Percentiles rank a stretch among this genome's conserved stretches.
These are phyloP conservation scores for Populus alba DNA, from an alignment of 345 rosid genomes.

Conservation along the genomic window DNA sequence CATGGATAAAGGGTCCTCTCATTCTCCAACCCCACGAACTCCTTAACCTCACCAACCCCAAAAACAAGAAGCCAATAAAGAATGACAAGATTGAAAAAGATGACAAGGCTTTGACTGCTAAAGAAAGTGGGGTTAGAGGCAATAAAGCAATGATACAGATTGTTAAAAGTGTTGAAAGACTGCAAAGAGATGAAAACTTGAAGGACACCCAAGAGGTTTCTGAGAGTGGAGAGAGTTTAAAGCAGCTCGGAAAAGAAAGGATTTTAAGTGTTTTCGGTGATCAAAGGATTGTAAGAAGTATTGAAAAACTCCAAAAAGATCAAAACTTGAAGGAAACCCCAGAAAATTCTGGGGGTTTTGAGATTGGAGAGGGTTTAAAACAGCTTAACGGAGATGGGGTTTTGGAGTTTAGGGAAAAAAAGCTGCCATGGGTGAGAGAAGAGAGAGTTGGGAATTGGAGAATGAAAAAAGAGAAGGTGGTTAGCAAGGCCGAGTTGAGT, in stretches of 20 bases:
- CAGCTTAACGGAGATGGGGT: conserved; percentile 22
- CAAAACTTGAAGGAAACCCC: conserved; percentile 18
- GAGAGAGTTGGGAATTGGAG: conserved; percentile 49
- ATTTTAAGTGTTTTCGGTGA: too few species aligned
- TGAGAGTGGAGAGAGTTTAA: conserved; percentile 12
- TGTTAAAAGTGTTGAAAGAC: conserved; percentile 50
- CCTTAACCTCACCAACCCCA: conserved; percentile 29
- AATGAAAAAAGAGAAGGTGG: conserved; percentile 53
- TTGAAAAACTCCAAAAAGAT: too few species aligned
- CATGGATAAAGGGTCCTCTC: conserved; percentile 69
- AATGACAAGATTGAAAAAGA: conserved; percentile 32
- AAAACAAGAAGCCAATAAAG: conserved; percentile 15
- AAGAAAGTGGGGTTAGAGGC: conserved; percentile 72
- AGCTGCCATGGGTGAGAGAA: conserved; percentile 67
- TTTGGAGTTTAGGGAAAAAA: conserved; percentile 29
- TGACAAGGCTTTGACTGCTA: conserved; percentile 56
- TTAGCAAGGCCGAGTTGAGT: conserved; percentile 47
- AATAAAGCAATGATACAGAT: conserved; percentile 60
- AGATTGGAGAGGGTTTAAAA: conserved; percentile 28
- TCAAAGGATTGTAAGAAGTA: too few species aligned
- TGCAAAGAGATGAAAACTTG: conserved; percentile 24
- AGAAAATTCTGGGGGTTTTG: conserved; percentile 23
- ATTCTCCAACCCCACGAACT: conserved; percentile 51
- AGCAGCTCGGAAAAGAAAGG: too few species aligned
- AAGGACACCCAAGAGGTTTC: neutral